These are phyloP conservation scores for Lecanicillium sp. DNA, from an alignment of 2,329 filamentous ascomycete genomes.

Conservation along the genomic window DNA sequence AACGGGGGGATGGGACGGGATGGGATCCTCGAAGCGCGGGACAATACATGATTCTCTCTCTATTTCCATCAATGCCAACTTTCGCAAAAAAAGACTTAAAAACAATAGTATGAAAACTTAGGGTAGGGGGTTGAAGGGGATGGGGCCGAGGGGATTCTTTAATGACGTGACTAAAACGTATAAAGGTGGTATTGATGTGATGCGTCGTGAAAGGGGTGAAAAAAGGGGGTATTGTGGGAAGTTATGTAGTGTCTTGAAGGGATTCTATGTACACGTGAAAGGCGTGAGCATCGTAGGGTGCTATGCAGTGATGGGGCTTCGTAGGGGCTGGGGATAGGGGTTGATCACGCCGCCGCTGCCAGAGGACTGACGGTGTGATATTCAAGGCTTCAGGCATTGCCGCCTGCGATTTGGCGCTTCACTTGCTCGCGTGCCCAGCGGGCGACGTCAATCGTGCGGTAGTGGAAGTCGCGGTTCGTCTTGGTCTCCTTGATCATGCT, in stretches of 20 bases:
- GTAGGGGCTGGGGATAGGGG: slow-evolving; percentile 4
- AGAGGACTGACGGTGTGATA: slow-evolving; percentile 2
- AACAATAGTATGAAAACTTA: slow-evolving; percentile 6
- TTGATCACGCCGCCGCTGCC: slow-evolving; percentile 3
- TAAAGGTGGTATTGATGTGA: slow-evolving; percentile 18
- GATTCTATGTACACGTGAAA: slow-evolving; percentile 30
- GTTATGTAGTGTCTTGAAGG: slow-evolving; percentile 25
- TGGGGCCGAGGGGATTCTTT: slow-evolving; percentile 9
- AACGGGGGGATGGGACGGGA: neutral
- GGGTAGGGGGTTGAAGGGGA: neutral
- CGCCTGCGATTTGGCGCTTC: slow-evolving; percentile 70
- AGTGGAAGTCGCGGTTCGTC: slow-evolving; percentile 75
- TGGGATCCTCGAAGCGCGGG: slow-evolving; percentile 16
- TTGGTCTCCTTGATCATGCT: slow-evolving; percentile 87
- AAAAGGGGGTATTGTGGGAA: slow-evolving; percentile 26
- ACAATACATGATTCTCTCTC: slow-evolving; percentile 32
- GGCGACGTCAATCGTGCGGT: slow-evolving; percentile 85
- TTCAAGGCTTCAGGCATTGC: slow-evolving; percentile 16
- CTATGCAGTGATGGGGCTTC: slow-evolving; percentile 13
- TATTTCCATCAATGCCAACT: slow-evolving; percentile 22
- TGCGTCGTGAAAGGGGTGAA: slow-evolving; percentile 22
- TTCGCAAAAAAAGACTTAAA: slow-evolving; percentile 8
- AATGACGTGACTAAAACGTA: slow-evolving; percentile 11
- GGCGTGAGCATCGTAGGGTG: slow-evolving; percentile 26
- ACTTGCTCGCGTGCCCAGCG: slow-evolving; percentile 97